Base-by-base conservation (phyloP, 2,329 filamentous ascomycete species). In the Daldinia sp. region DNA sequence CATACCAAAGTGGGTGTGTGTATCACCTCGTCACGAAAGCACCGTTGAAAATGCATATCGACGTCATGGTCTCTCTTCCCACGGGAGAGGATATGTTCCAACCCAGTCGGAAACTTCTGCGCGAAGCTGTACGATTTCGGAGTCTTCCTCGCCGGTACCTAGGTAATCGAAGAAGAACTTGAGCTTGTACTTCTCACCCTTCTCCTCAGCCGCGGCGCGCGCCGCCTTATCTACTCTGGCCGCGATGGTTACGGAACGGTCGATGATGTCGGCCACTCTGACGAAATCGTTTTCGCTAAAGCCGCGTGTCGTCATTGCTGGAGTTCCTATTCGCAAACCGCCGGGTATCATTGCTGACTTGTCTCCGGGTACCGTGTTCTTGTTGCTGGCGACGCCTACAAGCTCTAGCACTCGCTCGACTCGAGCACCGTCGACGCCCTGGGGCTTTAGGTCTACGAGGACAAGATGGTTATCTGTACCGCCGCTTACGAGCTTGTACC, bases 381-480 rank as follows among this genome's bases (percentile, higher is more conserved):
- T 99, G 87, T 99, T 99, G 79, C 93, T 92, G n/a, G 96, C 96
- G 59, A 98, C 95, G 75, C 95, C 95, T 73, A 97, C 93, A 53
- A 97, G 89, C 80, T 98, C 94, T 26, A 98, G 87, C 15, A 97
- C 90, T 53, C 93, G 90, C 84, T 98, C 94, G 13, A 97, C 93
- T 60, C 94, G 91, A 26, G 92, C 92, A 73, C 94, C 94, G 78
- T 99, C 96, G 68, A 99, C 90, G 65, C 87, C 87, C 79, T 96
- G 92, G 41, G 93, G 90, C 84, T 97, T 97, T 57, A 99, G 88
- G 80, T 99, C 96, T 55, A 96, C 86, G 18, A 99, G 88, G 10
- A 99, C 92, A 72, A 99, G 90, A 83, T 99, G 96, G 85, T 97
- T 98, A 84, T 99, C 96, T 28, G 96, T 99, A 73, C 96, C 96